Percentiles rank a stretch among this genome's conserved stretches.
Conservation (phyloP, 2,329 filamentous ascomycete genomes). For the Berkeleyomyces rouxiae region DNA sequence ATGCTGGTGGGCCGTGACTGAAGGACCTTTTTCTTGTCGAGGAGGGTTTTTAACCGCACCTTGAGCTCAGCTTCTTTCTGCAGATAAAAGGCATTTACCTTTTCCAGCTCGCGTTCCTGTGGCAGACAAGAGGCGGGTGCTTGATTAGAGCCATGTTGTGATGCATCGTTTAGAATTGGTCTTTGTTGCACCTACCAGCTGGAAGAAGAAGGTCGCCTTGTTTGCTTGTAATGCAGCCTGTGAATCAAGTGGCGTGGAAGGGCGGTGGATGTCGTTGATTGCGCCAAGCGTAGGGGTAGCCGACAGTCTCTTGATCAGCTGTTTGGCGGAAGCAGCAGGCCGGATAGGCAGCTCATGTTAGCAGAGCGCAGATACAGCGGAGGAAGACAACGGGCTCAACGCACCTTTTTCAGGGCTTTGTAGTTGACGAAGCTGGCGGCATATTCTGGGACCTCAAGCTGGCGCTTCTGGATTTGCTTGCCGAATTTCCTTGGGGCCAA, state of each 20-base stretch:
- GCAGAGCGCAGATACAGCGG: not conserved
- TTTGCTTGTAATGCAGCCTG: slow-evolving; percentile 86
- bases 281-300: slow-evolving; percentile 72
- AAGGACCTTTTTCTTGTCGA: slow-evolving; percentile 88
- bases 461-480: slow-evolving; percentile 97
- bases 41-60: slow-evolving; percentile 73
- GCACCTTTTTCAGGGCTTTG: slow-evolving; percentile 95
- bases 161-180: not conserved
- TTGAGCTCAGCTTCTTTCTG: slow-evolving; percentile 99
- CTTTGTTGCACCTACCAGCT: slow-evolving; percentile 47
- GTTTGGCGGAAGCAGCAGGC: slow-evolving; percentile 15
- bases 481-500: slow-evolving; percentile 73
- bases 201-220: slow-evolving; percentile 97
- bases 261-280: slow-evolving; percentile 45
- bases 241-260: slow-evolving; percentile 44
- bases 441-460: slow-evolving; percentile 98
- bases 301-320: slow-evolving; percentile 98
- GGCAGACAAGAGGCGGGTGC: slow-evolving; percentile 25
- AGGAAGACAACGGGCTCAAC: slow-evolving; percentile 12
- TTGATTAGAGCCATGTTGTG: slow-evolving; percentile 3
- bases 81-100: slow-evolving; percentile 93
- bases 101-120: slow-evolving; percentile 92
- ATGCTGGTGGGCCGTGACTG: slow-evolving; percentile 57
- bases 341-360: not conserved
- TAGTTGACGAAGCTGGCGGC: slow-evolving; percentile 98